Evolutionary conservation across 2,329 filamentous ascomycete species (phyloP).

Genomic region (Claviceps quebecensis): DNA sequence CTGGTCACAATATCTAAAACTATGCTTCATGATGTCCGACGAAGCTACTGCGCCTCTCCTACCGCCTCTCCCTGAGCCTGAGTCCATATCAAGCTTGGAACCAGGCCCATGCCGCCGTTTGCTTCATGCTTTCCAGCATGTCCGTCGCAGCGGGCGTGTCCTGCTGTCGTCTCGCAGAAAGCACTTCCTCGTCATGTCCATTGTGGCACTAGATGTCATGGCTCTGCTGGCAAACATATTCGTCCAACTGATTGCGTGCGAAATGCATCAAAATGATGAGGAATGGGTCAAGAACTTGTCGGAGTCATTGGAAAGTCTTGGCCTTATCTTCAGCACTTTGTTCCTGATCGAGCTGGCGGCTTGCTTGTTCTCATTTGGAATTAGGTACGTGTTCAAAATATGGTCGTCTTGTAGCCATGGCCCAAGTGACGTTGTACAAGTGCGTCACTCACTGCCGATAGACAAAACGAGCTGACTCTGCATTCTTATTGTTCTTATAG

Average conservation of each 20-base stretch:
- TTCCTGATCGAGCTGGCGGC: conserved; percentile 50
- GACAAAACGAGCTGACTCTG: neutral
- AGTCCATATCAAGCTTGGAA: neutral
- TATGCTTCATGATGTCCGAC: neutral
- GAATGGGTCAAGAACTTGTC: conserved; percentile 26
- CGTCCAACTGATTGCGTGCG: conserved; percentile 33
- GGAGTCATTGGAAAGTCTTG: conserved; percentile 32
- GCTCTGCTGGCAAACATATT: conserved; percentile 33
- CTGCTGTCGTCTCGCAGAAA: conserved; percentile 24
- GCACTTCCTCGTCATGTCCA: conserved; percentile 29
- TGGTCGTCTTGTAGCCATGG: neutral
- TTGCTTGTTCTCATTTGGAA: conserved; percentile 47
- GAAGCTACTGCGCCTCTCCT: conserved; percentile 1
- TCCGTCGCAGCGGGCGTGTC: conserved; percentile 5
- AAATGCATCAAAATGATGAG: conserved; percentile 24
- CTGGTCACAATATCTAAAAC: neutral
- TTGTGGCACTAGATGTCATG: conserved; percentile 31
- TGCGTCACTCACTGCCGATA: too few species aligned
- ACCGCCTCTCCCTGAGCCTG: neutral
- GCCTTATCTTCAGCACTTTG: conserved; percentile 46
- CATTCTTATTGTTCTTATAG: conserved; percentile 16
- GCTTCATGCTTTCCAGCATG: conserved; percentile 1
- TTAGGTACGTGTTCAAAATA: conserved; percentile 29
- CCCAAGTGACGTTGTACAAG: too few species aligned
- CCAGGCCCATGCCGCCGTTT: conserved; percentile 2